Percentiles rank a stretch among this genome's conserved stretches.
Conservation (phyloP, 352 stramenopile species). For the Globisporangium cystogenes region DNA sequence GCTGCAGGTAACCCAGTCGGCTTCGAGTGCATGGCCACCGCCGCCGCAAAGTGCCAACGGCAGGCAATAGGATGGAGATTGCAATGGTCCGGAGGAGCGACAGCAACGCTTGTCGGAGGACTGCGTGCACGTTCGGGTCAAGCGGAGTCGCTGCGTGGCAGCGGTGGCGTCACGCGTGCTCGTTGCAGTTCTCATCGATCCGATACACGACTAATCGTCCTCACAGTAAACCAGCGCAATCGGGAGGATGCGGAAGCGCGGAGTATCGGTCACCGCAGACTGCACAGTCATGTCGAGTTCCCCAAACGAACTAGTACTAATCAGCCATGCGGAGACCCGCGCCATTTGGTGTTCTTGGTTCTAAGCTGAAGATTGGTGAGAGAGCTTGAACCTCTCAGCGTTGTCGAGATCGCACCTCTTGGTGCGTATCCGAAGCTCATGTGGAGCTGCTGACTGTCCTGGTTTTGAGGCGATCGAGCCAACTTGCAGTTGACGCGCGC, state of each 20-base stretch:
- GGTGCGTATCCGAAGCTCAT: not conserved
- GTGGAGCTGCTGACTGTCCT: not conserved
- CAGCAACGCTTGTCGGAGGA: not conserved
- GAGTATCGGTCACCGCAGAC: not conserved
- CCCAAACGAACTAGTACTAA: too few species aligned
- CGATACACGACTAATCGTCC: not conserved
- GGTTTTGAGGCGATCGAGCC: not conserved
- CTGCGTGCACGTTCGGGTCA: not conserved
- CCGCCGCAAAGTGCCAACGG: not conserved
- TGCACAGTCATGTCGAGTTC: too few species aligned
- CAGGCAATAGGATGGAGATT: too few species aligned
- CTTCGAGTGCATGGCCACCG: not conserved
- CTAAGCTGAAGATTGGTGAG: too few species aligned
- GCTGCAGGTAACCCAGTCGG: too few species aligned
- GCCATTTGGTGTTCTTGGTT: too few species aligned
- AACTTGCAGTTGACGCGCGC: constrained; percentile 3
- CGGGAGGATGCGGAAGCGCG: not conserved
- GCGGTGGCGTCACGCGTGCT: not conserved
- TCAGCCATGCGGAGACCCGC: too few species aligned
- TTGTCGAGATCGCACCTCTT: not conserved
- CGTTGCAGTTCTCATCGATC: not conserved
- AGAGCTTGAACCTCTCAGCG: not conserved
- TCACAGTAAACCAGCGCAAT: not conserved
- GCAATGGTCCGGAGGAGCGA: too few species aligned
- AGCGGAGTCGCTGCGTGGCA: not conserved